phyloP scores from a whole-genome alignment of 176 grass and related monocot genomes.

The Bolboschoenus planiculmis region DNA sequence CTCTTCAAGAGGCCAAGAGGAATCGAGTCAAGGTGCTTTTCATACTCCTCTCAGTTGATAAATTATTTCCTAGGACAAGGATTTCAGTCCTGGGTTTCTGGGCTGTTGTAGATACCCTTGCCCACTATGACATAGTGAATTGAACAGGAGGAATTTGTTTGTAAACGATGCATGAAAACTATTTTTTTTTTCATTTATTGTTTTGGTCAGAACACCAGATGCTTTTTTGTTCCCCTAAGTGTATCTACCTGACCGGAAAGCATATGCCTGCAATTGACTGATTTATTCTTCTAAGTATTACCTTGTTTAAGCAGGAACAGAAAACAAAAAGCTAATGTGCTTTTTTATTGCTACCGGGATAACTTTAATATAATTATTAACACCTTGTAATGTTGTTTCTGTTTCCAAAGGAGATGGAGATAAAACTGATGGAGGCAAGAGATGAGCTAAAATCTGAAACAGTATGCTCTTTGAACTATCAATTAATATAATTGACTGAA shows the following conservation, averaged over 20 bases:
- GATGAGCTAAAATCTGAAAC: slow-evolving; percentile 82
- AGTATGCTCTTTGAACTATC: slow-evolving; percentile 32
- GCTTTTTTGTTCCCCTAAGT: background rate
- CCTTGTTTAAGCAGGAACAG: background rate
- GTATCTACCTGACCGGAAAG: background rate
- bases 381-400: slow-evolving; percentile 17
- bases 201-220: background rate
- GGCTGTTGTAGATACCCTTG: background rate
- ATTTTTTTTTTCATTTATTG: background rate
- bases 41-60: background rate
- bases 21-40: slow-evolving; percentile 62
- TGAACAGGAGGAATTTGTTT: background rate
- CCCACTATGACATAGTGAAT: background rate
- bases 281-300: slow-evolving; percentile 17
- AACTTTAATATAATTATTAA: background rate
- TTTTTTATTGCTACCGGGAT: background rate
- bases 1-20: slow-evolving; percentile 89
- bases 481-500: background rate
- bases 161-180: background rate
- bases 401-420: slow-evolving; percentile 70
- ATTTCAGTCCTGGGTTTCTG: background rate
- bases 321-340: slow-evolving; percentile 34
- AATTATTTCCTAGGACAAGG: background rate
- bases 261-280: background rate
- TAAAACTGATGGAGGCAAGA: slow-evolving; percentile 76